Evolutionary conservation across 768 basidiomycete species (phyloP), one percentile per base, ranked within the genome.

Genomic region (Pleurotus cornucopiae): DNA sequence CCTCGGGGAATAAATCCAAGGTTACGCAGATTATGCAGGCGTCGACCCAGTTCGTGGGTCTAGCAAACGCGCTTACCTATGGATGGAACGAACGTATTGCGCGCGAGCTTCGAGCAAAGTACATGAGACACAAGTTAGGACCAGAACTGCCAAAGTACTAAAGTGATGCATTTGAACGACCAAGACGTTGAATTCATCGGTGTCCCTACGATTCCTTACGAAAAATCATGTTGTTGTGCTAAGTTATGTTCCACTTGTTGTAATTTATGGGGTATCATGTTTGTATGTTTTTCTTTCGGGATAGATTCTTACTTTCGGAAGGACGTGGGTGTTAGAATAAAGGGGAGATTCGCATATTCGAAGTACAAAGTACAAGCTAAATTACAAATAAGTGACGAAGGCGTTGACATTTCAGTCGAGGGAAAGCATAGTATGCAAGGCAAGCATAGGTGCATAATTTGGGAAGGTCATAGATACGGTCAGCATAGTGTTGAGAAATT

Each of bases 81-180:
- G 58, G 58, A 16, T 60, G 58, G 58, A 60, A 60, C n/a, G 58
- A 60, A 38, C 52, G 49, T 2, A 56, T 60, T 11, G 59, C 59
- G 13, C 34, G 40, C 12, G 55, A 40, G 43, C 38, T 60, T 4
- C 46, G 23, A 25, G 47, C 5, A 12, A 61, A 56, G 34, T 53
- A 40, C 13, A 23, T 21, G 26, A n/a, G 51, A 41, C 23, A 23
- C 12, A 20, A 13, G 37, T 13, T 34, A 2, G 30, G 30, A 34
- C 30, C 30, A 11, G 30, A 34, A 34, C 30, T 34, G 11, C 30
- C 30, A 34, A 34, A 34, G 30, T 34, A 34, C 30, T 34, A 34
- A 34, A 34, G 30, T 11, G 2, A 9, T 4, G 30, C 9, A 34
- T 9, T 3, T 3, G 30, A 11, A 34, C 7, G 9, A 34, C 30